phyloP scores from a whole-genome alignment of 345 rosid genomes.

The Combretum micranthum region DNA sequence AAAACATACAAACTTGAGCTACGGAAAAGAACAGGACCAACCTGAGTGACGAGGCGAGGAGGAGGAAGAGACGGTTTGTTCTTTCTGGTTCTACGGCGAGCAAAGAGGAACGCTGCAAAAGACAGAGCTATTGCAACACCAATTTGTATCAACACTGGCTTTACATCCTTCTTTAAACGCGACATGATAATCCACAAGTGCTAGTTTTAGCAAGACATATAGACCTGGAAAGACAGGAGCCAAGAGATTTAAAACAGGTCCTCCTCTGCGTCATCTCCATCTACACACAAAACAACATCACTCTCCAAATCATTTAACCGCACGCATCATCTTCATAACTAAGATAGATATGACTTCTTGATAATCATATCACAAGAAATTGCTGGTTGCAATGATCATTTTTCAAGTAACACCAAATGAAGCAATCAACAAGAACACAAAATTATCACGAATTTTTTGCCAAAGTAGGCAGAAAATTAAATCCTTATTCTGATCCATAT shows the following conservation, averaged over 20 bases:
- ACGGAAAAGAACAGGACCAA: constrained; percentile 6
- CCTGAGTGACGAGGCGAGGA: constrained; percentile 26
- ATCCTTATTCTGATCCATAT: no score
- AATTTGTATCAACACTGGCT: constrained; percentile 42
- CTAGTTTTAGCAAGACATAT: not conserved
- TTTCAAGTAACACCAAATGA: no score
- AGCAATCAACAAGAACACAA: no score
- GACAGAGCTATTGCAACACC: constrained; percentile 72
- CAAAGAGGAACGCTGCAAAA: constrained; percentile 60
- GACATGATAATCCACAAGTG: constrained; percentile 14
- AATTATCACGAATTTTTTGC: no score
- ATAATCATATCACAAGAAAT: no score
- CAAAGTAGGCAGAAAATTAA: no score
- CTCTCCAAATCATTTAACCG: not conserved
- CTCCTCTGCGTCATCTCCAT: constrained; percentile 43
- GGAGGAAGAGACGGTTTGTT: constrained; percentile 31
- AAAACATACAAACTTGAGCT: not conserved
- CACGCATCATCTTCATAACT: no score
- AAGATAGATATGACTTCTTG: no score
- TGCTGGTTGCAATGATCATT: no score
- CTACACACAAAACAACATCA: constrained; percentile 15
- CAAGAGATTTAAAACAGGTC: constrained; percentile 7
- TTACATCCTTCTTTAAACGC: constrained; percentile 44
- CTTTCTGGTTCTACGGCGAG: constrained; percentile 38
- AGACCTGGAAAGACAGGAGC: constrained; percentile 2